phyloP scores from a whole-genome alignment of 2,329 filamentous ascomycete species.

The Cyphellophora europaea region DNA sequence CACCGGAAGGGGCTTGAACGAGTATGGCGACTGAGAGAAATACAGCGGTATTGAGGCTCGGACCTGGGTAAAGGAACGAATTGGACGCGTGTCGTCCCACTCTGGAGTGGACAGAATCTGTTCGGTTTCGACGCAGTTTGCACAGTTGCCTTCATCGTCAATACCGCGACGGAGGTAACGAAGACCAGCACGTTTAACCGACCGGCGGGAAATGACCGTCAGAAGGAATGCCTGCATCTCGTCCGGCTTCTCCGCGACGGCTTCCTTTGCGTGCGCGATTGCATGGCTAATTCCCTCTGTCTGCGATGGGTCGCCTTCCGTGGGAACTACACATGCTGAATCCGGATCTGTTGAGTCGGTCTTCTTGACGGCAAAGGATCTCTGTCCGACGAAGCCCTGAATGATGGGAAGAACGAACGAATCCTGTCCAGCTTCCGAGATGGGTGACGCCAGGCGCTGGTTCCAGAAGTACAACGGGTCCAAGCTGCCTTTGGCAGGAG shows the following conservation, averaged over 20 bases:
- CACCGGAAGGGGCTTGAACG: constrained; percentile 76
- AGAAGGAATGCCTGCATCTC: constrained; percentile 53
- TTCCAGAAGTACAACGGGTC: constrained; percentile 75
- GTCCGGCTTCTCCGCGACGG: constrained; percentile 18
- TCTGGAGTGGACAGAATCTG: constrained; percentile 70
- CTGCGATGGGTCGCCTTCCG: constrained; percentile 18
- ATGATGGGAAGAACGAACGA: constrained; percentile 70
- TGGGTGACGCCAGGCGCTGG: constrained; percentile 59
- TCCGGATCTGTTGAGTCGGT: constrained; percentile 12
- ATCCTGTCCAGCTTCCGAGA: constrained; percentile 65
- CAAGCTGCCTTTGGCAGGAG: constrained; percentile 8
- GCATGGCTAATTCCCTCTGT: constrained; percentile 7
- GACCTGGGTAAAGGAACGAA: constrained; percentile 78
- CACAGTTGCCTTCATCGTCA: constrained; percentile 78
- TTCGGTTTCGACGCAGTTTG: constrained; percentile 90
- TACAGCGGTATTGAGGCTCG: constrained; percentile 89
- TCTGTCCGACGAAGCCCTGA: constrained; percentile 89
- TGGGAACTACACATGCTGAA: constrained; percentile 18
- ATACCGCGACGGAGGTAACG: constrained; percentile 84
- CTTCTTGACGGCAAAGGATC: constrained; percentile 62
- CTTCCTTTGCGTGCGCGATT: constrained; percentile 9
- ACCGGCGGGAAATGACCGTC: constrained; percentile 87
- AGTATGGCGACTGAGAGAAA: constrained; percentile 91
- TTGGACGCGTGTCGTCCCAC: constrained; percentile 53
- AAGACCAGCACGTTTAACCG: constrained; percentile 74